Evolutionary conservation across 2,329 filamentous ascomycete species (phyloP), one percentile per base, ranked within the genome.

Genomic region (Phyllosticta capitalensis): DNA sequence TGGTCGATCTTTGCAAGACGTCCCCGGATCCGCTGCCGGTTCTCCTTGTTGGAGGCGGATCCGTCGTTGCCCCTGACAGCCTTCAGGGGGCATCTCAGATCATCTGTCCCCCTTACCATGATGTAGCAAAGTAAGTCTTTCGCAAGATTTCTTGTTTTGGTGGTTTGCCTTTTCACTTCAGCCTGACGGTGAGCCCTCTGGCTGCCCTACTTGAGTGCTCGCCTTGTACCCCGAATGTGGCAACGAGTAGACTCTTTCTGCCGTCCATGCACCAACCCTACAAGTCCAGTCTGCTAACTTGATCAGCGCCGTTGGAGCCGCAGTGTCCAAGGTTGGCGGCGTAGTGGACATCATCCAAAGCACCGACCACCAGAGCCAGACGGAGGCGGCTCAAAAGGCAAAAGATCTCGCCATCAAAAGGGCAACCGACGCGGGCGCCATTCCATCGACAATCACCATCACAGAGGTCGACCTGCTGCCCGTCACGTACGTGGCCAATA

Each of bases 1-100:
- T 80, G 1, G 79, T 86, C 24, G 83, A 86, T 65, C 81, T 75
- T 2, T 84, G 85, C 78, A 86, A 86, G 66, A 83, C 80, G 0
- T 83, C 83, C 0, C 80, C 81, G 0, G 78, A 79, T n/a, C 79
- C 83, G 33, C 62, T 85, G 0, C 79, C 81, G 0, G 83, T 86
- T 0, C 68, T 87, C 0, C 78, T 87, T 0, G 84, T 87, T 0
- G 84, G 84, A 7, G 84, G 84, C 0, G 84, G 84, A 4, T 81
- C 83, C 1, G 74, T 86, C 9, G 76, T 86, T 51, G 79, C 81
- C 0, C 83, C 82, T 0, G 74, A 81, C 38, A 68, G 76, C n/a
- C 72, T 86, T 0, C 71, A 73, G 30, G 83, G 83, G 1, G 83
- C 82, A 9, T 82, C 83, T 1, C 74, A 81, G 48, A 82, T 86